Evolutionary conservation across 768 basidiomycete species (phyloP), one percentile per base, ranked within the genome.

Genomic region (Sporobolomyces roseus): DNA sequence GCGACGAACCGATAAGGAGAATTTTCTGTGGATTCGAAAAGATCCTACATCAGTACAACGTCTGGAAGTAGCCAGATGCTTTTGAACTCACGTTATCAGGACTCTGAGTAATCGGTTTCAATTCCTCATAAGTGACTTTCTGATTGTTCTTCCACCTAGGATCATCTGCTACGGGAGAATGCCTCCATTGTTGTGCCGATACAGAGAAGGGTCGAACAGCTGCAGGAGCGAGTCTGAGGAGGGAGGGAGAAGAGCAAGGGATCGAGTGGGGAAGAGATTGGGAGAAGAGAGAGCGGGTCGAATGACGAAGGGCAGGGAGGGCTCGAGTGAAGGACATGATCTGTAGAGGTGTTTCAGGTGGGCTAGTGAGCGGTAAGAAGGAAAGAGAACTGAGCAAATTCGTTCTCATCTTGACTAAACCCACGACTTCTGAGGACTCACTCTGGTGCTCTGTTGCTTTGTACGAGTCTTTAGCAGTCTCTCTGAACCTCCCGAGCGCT

Each of bases 51-150:
- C 9, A 9, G 23, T 10, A 13, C 45, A 46, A 21, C 23, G 14
- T 14, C 45, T 46, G 4, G 38, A 72, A 41, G 14, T n/a, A n/a
- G 46, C 14, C 19, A 29, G 51, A 41, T 19, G 36, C 9, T 8
- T 9, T 32, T 16, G 17, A 78, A 61, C 85, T 84, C 69, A 82
- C 82, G 67, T 81, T 79, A 23, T 50, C 78, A 5, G 94, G 94
- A 74, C 85, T 87, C 73, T 86, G 78, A 0, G 91, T 91, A 71
- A 83, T 85, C 3, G 87, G 86, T 75, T 94, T 88, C 36, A 98
- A 80, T 70, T 91, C 85, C 38, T 88, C 88, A 77, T 94, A 97
- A 1, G 83, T 81, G 60, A 96, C 79, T 51, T 45, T 51, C 19
- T 61, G 41, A 35, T 49, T 53, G 12, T 49, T 49, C 50, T 49